Evolutionary conservation across 1,284 basidiomycete species (phyloP), one percentile per base, ranked within the genome.

Genomic region (Taiwanofungus camphoratus): DNA sequence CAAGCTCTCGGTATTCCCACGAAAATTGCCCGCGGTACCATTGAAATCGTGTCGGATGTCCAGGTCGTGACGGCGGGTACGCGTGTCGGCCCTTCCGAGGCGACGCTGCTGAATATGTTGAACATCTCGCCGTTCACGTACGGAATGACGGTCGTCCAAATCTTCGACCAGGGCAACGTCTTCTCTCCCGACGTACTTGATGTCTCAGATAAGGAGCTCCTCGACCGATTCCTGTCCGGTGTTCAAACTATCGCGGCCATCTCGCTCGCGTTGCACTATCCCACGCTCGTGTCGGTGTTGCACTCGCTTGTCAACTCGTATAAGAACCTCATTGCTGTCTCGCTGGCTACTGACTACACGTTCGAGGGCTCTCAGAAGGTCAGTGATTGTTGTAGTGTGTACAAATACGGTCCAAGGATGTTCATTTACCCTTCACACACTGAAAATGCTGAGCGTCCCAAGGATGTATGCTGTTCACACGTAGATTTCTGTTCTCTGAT

Each of bases 11-110:
- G 91, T 79, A 94, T 99, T 68, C 95, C 96, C 41, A 99, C 95
- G 71, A 99, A 99, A 85, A 99, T 99, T 61, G 94, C 96, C 48
- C 90, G 95, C 87, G 95, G 95, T 82, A 99, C 96, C 46, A 99
- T 99, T 63, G 95, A 99, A 88, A 99, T 99, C 66, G 92, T 97
- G 51, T 82, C 84, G 54, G 95, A 98, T 65, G 87, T 99, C 64
- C 86, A 96, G 75, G 94, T 99, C 74, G 92, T 99, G 59, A 71
- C 73, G 41, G 90, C 83, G 46, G 94, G 94, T 56, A 86, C 79
- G 57, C 91, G 92, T 77, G 95, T 99, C 67, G 96, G 96, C 58
- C 67, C 87, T 16, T 99, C 95, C 69, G 95, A 99, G 73, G 95
- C 96, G 48, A 94, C 93, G 50, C 79, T 99, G 59, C 76, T 99